A percentile compares a stretch with the other conserved stretches of the same genome.
Evolutionary conservation across 345 rosid species (phyloP).

Genomic region (Eucalyptus regnans): DNA sequence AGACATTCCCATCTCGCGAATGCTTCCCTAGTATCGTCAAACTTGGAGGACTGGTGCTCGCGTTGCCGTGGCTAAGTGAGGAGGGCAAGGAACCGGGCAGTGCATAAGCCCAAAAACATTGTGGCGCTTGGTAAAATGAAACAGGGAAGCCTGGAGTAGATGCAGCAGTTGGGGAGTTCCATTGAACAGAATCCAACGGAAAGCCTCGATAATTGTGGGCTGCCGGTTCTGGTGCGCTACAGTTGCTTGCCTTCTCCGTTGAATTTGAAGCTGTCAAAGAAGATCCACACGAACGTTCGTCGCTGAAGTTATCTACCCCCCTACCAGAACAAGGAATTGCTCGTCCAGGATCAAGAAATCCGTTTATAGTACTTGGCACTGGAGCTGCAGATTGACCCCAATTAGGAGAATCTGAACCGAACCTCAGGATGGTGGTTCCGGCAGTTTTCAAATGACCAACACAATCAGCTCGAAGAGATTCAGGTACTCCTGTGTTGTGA

Average conservation of each 20-base stretch:
- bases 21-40: constrained; percentile 44
- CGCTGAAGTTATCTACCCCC: constrained; percentile 3
- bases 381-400: constrained; percentile 17
- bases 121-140: constrained; percentile 32
- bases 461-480: constrained; percentile 12
- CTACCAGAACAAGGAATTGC: not conserved
- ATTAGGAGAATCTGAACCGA: constrained; percentile 39
- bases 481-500: constrained; percentile 31
- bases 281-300: constrained; percentile 15
- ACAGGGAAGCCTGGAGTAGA: constrained; percentile 13
- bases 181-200: not conserved
- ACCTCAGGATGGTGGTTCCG: constrained; percentile 22
- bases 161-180: not conserved
- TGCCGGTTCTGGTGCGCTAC: not conserved
- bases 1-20: constrained; percentile 32
- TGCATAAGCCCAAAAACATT: constrained; percentile 29
- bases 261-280: constrained; percentile 14
- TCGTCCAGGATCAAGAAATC: constrained; percentile 6
- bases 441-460: constrained; percentile 4
- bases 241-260: not conserved
- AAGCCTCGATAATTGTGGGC: constrained; percentile 1
- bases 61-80: not conserved
- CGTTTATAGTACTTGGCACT: constrained; percentile 5
- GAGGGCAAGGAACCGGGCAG: not conserved
- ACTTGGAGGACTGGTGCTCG: not conserved